phyloP scores from a whole-genome alignment of 2,329 filamentous ascomycete species.

The Cladophialophora chaetospira region DNA sequence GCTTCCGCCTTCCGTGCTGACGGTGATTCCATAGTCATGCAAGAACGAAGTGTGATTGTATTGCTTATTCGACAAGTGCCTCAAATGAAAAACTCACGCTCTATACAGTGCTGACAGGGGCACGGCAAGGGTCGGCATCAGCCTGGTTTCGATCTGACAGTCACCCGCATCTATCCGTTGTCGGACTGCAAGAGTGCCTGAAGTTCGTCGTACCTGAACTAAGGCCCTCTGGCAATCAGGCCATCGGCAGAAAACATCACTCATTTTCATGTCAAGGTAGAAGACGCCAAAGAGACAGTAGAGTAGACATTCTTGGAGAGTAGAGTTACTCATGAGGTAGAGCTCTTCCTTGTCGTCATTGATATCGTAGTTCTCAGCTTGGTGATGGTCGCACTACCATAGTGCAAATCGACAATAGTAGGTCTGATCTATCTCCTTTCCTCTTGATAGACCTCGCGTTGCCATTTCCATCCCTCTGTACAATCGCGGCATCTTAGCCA shows the following conservation, averaged over 20 bases:
- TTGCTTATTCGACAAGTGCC: neutral
- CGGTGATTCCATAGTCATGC: neutral
- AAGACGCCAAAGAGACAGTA: no score
- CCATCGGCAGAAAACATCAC: no score
- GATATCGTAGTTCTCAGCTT: neutral
- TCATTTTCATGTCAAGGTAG: no score
- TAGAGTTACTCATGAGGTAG: neutral
- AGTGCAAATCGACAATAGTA: neutral
- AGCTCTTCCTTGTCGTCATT: neutral
- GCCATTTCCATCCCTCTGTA: neutral
- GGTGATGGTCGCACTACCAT: neutral
- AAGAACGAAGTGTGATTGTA: neutral
- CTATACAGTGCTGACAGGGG: constrained; percentile 10
- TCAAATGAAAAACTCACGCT: neutral
- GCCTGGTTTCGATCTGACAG: neutral
- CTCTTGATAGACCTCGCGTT: neutral
- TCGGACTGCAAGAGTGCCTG: neutral
- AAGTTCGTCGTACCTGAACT: neutral
- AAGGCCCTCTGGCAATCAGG: neutral
- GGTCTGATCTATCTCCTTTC: neutral
- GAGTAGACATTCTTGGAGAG: neutral
- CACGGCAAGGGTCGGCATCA: neutral
- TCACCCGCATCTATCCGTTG: neutral
- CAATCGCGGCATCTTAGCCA: neutral
- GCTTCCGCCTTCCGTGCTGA: neutral